These are phyloP conservation scores for Linnemannia hyalina DNA, from an alignment of 192 early-diverging fungal species.

Conservation along the genomic window DNA sequence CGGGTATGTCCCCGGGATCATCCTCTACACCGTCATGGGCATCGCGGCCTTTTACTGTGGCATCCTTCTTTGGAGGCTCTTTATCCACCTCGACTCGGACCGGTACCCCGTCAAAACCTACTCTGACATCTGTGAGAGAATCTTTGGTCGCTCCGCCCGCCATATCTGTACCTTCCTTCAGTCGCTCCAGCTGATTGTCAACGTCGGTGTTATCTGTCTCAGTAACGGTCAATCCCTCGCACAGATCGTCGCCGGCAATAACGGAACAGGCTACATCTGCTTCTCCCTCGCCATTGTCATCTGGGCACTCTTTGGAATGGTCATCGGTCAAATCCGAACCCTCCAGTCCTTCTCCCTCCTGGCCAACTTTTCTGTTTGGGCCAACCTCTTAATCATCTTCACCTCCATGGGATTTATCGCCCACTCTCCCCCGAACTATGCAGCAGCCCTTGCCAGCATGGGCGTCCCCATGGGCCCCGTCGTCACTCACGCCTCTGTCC, in stretches of 20 bases:
- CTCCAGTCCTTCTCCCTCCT: constrained; percentile 33
- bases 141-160: constrained; percentile 20
- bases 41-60: constrained; percentile 20
- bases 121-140: constrained; percentile 20
- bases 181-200: constrained; percentile 26
- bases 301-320: constrained; percentile 37
- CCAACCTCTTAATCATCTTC: constrained; percentile 30
- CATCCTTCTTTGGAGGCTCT: constrained; percentile 16
- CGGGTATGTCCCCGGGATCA: constrained; percentile 29
- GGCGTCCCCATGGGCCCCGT: constrained; percentile 2
- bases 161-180: constrained; percentile 24
- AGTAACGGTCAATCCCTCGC: constrained; percentile 31
- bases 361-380: constrained; percentile 29
- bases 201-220: constrained; percentile 27
- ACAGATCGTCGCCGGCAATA: constrained; percentile 19
- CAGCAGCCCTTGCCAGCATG: background rate
- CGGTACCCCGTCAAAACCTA: constrained; percentile 20
- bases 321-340: constrained; percentile 39
- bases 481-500: constrained; percentile 17
- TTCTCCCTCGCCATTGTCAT: constrained; percentile 27
- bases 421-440: constrained; percentile 19
- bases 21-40: constrained; percentile 28
- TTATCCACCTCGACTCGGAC: constrained; percentile 18
- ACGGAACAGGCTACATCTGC: constrained; percentile 15
- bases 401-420: constrained; percentile 26